Conservation (phyloP, 495 filamentous ascomycete species). For the Stereocaulon alpinum region DNA sequence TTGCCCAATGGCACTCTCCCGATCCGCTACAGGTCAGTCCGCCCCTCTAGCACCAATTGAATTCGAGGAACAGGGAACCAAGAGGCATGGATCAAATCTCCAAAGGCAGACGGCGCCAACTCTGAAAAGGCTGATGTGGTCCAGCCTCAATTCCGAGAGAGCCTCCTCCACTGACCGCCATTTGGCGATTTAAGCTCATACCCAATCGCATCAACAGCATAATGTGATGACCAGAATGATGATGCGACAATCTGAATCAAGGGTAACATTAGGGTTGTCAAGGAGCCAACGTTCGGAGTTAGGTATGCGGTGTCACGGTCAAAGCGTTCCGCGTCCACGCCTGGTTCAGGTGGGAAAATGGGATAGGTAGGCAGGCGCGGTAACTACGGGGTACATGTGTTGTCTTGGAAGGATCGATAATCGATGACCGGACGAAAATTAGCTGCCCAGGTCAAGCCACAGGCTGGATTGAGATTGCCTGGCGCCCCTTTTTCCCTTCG, state of each 20-base stretch:
- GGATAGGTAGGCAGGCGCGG: too few species aligned
- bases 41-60: neutral
- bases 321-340: neutral
- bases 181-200: neutral
- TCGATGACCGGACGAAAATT: too few species aligned
- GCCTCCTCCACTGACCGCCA: constrained; percentile 4
- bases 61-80: too few species aligned
- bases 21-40: neutral
- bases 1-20: neutral
- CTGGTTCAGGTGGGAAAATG: too few species aligned
- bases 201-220: neutral
- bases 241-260: neutral
- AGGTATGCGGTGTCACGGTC: neutral
- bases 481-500: neutral
- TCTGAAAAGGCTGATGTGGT: neutral
- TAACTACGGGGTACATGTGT: too few species aligned
- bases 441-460: too few species aligned
- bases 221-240: neutral
- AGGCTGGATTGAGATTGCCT: neutral
- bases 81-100: neutral
- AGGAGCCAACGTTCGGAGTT: neutral
- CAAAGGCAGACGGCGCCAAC: neutral
- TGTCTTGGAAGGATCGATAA: too few species aligned
- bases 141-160: neutral
- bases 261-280: neutral